Evolutionary conservation across 768 basidiomycete genomes (phyloP), one percentile per base, ranked within the genome.

Genomic region (Infundibulicybe gibba): DNA sequence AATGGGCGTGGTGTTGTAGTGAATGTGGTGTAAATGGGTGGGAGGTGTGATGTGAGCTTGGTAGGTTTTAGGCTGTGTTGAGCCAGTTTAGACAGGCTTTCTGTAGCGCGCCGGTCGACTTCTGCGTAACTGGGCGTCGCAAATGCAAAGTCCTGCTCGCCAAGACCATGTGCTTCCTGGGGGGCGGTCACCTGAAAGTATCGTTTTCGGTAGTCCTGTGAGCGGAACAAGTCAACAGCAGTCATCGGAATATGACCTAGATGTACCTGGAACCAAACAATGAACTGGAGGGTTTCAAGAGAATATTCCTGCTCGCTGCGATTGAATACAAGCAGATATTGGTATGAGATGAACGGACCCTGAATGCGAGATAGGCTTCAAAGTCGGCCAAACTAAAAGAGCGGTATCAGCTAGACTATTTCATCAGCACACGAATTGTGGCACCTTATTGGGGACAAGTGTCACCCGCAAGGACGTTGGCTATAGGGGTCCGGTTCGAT

Each of bases 381-480:
- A 62, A 60, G 41, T 62, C 61, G 14, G 57, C 37, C 21, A 71
- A 52, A 44, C 69, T 68, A 52, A n/a, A 48, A 38, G 41, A 45
- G 19, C 34, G 39, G 41, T 30, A 37, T 35, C 19, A 48, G 42
- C 30, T 8, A 25, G 10, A 19, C 15, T 38, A 37, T 4, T 31
- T 21, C 21, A 8, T 8, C 6, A 13, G 21, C 16, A 46, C 44
- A 32, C 25, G 37, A 43, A 19, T 49, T 16, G 52, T 48, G 14
- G 47, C 17, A 67, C 64, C 66, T 61, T 49, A 71, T 68, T 11
- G 70, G 71, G 60, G 43, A 51, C 69, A 71, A 12, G 71, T 71
- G 32, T 68, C 61, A 5, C 70, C 70, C 30, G 69, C 55, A 4
- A 73, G 54, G 41, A 73, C 52, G 42, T 65, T 53, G 32, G 63